Evolutionary conservation across 2,329 filamentous ascomycete species (phyloP), one percentile per base, ranked within the genome.

Genomic region (Arthrobotrys sphaeroides): DNA sequence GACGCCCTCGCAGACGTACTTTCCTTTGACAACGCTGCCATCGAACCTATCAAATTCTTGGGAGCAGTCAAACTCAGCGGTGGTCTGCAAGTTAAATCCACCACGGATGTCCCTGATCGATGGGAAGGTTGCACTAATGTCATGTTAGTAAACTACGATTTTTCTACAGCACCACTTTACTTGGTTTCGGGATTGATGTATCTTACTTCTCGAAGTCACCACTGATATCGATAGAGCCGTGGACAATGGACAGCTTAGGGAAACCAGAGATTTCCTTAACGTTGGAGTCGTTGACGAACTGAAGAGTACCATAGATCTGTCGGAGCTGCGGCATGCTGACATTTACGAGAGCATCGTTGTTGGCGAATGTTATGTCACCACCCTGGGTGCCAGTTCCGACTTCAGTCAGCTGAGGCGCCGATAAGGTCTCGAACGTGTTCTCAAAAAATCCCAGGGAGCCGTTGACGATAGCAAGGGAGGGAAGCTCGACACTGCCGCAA

Each of bases 251-350:
- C 26, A 99, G 87, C 78, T 85, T 82, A 77, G 87, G 86, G 84
- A 98, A 91, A 33, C 88, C 88, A 78, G 87, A 83, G 68, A 97
- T 86, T 75, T 84, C 82, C 68, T 83, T 79, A 33, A 97, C 87
- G 67, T 86, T 85, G 76, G 92, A 92, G 90, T 98, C 97, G 88
- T 97, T 96, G 84, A 91, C 90, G 81, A 99, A 88, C 79, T 91
- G 89, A 82, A 96, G 88, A 82, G 91, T 92, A 84, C 92, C 94
- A 79, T 87, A 88, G 80, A 97, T 87, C 65, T 84, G 87, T 78
- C 85, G 86, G 49, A 98, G 86, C 20, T 81, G 51, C 53, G 91
- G 90, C 84, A 96, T 87, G 73, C 90, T 89, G 83, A 97, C 86
- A 87, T 96, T 97, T 82, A 84, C 82, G 59, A 91, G 84, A 75